Conservation (phyloP, 2,329 filamentous ascomycete genomes). For the Fragosphaeria purpurea region DNA sequence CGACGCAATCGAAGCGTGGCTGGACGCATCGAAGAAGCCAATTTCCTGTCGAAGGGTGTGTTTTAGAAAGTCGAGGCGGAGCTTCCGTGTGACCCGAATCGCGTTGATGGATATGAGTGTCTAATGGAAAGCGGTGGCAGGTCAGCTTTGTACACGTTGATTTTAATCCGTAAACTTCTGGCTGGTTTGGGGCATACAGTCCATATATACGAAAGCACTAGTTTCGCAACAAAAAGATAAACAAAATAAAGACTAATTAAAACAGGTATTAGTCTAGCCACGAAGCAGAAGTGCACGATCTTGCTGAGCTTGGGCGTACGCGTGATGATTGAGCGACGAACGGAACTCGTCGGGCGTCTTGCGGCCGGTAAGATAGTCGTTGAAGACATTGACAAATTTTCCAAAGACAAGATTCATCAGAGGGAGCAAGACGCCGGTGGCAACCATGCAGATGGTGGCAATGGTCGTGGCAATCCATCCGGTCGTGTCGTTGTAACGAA, state of each 20-base stretch:
- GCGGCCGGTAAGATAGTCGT: constrained; percentile 39
- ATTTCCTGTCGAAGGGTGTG: constrained; percentile 19
- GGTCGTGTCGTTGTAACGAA: constrained; percentile 25
- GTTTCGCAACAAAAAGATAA: constrained; percentile 47
- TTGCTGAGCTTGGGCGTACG: constrained; percentile 16
- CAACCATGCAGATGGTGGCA: constrained; percentile 27
- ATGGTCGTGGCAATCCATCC: constrained; percentile 28
- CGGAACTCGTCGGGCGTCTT: constrained; percentile 37
- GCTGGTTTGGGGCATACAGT: constrained; percentile 17
- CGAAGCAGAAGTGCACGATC: constrained; percentile 13
- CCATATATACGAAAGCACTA: constrained; percentile 43
- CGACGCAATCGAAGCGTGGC: constrained; percentile 31
- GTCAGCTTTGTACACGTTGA: too few species aligned
- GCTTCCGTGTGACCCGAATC: constrained; percentile 20
- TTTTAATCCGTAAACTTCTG: too few species aligned
- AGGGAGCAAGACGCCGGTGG: constrained; percentile 31
- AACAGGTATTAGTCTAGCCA: constrained; percentile 1
- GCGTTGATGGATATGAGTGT: constrained; percentile 23
- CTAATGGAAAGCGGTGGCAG: neutral
- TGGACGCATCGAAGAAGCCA: constrained; percentile 18
- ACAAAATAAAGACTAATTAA: constrained; percentile 41
- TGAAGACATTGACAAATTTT: constrained; percentile 43
- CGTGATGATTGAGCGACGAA: constrained; percentile 34
- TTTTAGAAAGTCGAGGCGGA: constrained; percentile 29
- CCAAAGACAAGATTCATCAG: constrained; percentile 53